Base-by-base conservation (phyloP, 306 rosid species). In the Sindora glabra region DNA sequence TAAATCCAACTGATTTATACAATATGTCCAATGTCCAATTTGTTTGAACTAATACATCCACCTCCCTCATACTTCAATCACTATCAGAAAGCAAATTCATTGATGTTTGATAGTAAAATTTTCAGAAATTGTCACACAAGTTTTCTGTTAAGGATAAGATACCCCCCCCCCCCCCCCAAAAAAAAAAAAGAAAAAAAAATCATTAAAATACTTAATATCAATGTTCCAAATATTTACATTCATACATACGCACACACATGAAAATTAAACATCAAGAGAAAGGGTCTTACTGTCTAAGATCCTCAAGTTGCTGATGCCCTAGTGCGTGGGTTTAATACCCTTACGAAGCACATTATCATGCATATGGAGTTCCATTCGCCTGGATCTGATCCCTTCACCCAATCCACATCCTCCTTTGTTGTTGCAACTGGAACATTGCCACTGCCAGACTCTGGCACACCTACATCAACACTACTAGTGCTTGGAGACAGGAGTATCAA, bases 291-390 rank as follows among this genome's bases (percentile, higher is more conserved):
- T 80, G 75, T 53, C 69, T 58, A 61, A 90, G 80, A 82, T 86
- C 97, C 75, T 82, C 84, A 37, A 90, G 97, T 71, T 90, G 95
- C 60, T 90, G 83, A 37, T n/a, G 73, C 94, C 64, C 97, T 67
- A 4, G 94, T 77, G 34, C 94, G 87, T n/a, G 56, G 95, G 97
- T 52, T 90, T 90, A 52, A 90, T 90, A 29, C 97, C 97, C 80
- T 90, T 90, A 8, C 97, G 84, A 48, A 90, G 87, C 66, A 90
- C 85, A 40, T 90, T 90, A 2, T 86, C 88, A 10, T 80, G 94
- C 97, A 90, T 90, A 49, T 81, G 94, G 64, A 90, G 64, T 12
- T n/a, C 97, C 92, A 49, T 86, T 90, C 29, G 69, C 70, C 49
- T 55, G 83, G 77, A 90, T 90, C 82, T 90, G 97, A 65, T 72